These are phyloP conservation scores for Sphagnum magellanicum DNA, from an alignment of 228 moss, liverwort and hornwort species.

Conservation along the genomic window DNA sequence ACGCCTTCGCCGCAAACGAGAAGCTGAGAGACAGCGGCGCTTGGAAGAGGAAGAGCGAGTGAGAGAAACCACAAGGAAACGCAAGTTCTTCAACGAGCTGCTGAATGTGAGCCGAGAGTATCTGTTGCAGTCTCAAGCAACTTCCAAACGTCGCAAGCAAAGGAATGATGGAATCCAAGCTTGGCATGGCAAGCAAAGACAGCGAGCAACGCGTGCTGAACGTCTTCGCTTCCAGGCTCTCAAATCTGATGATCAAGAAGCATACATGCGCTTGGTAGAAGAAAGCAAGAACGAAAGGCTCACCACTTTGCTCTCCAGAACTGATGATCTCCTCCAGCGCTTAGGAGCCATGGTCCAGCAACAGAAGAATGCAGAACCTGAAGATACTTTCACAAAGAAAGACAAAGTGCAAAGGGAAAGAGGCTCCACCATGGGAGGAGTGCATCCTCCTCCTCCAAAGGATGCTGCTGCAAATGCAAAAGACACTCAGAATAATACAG, in stretches of 20 bases:
- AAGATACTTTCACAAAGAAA: constrained; percentile 67
- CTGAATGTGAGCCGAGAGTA: constrained; percentile 78
- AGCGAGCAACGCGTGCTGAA: constrained; percentile 89
- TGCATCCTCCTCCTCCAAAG: constrained; percentile 22
- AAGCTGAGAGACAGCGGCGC: constrained; percentile 91
- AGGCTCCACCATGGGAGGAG: background rate
- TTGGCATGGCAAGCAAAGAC: constrained; percentile 97
- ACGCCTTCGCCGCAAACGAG: constrained; percentile 78
- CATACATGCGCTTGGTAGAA: constrained; percentile 97
- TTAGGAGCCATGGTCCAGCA: constrained; percentile 98
- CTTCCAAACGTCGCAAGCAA: constrained; percentile 78
- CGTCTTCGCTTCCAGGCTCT: constrained; percentile 89
- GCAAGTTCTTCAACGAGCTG: constrained; percentile 95
- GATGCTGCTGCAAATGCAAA: constrained; percentile 36
- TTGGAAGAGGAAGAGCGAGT: constrained; percentile 85
- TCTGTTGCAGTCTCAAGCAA: constrained; percentile 70
- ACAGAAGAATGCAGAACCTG: constrained; percentile 90
- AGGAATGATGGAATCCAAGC: constrained; percentile 92
- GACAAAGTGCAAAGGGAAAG: constrained; percentile 44
- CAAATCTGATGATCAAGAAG: constrained; percentile 98
- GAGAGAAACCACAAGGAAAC: constrained; percentile 69
- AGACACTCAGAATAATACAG: constrained; percentile 12
- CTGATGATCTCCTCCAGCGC: constrained; percentile 90
- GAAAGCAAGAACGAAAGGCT: constrained; percentile 98
- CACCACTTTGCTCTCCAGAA: constrained; percentile 86